Evolutionary conservation across 768 basidiomycete genomes (phyloP).

Genomic region (Goffeauzyma gilvescens): DNA sequence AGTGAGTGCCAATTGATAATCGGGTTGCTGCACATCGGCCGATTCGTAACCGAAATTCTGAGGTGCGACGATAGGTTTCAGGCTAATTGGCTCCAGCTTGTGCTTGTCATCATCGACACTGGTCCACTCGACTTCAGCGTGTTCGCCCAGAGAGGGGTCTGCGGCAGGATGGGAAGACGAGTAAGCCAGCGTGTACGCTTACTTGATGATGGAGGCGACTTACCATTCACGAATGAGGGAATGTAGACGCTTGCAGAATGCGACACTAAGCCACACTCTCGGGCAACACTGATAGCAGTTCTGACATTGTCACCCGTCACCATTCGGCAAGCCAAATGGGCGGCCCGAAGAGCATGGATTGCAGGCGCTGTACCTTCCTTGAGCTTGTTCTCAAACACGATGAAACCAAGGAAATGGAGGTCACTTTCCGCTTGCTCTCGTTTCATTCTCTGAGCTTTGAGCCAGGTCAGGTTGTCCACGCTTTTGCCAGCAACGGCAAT

Average conservation of each 20-base stretch:
- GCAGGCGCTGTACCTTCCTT: constrained; percentile 80
- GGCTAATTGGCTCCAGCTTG: constrained; percentile 71
- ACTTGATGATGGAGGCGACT: too few species aligned
- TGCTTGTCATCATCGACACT: constrained; percentile 71
- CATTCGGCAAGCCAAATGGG: constrained; percentile 89
- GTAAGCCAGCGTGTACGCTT: too few species aligned
- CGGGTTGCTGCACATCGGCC: constrained; percentile 56
- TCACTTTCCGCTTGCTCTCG: constrained; percentile 84
- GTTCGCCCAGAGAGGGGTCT: too few species aligned
- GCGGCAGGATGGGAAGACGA: too few species aligned
- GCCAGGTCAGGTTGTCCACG: constrained; percentile 81
- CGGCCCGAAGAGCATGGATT: constrained; percentile 67
- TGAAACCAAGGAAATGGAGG: constrained; percentile 74
- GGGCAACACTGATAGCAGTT: constrained; percentile 88
- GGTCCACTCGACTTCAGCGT: constrained; percentile 62
- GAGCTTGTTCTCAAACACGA: constrained; percentile 95
- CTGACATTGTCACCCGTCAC: constrained; percentile 94
- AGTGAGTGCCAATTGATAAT: constrained; percentile 77
- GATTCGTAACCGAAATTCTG: constrained; percentile 43
- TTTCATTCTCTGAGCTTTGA: constrained; percentile 91
- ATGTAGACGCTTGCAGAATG: constrained; percentile 76
- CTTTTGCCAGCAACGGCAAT: constrained; percentile 96
- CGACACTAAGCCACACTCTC: constrained; percentile 76
- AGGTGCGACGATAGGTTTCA: constrained; percentile 51
- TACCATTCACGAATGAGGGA: constrained; percentile 60